Evolutionary conservation across 345 rosid genomes (phyloP).

Genomic region (Linum usitatissimum): DNA sequence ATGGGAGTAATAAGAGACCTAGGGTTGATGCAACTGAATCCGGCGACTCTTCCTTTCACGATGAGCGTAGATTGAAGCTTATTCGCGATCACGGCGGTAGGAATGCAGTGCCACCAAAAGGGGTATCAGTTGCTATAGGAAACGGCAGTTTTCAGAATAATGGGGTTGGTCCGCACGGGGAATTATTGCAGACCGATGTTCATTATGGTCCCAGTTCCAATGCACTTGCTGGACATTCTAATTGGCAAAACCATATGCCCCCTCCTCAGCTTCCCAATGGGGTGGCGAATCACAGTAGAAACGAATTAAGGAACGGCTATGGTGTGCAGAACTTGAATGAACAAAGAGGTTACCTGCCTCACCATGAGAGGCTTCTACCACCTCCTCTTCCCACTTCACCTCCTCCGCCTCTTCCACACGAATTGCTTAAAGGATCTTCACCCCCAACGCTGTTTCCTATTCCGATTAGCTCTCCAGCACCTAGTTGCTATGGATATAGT

Average conservation of each 20-base stretch:
- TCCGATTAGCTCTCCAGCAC: constrained; percentile 22
- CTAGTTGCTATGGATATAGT: constrained; percentile 16
- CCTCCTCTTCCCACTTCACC: constrained; percentile 54
- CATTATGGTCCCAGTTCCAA: constrained; percentile 2
- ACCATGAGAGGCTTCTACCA: constrained; percentile 11
- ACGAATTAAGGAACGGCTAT: constrained; percentile 1
- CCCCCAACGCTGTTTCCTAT: constrained; percentile 44
- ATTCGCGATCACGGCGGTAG: constrained; percentile 53
- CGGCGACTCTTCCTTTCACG: constrained; percentile 25
- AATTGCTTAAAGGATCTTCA: constrained; percentile 23
- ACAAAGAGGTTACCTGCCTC: constrained; percentile 13
- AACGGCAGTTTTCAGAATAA: not conserved
- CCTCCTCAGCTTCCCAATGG: constrained; percentile 2
- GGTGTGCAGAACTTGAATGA: constrained; percentile 15
- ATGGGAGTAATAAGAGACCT: constrained; percentile 60
- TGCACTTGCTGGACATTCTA: not conserved
- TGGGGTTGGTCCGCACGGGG: constrained; percentile 1
- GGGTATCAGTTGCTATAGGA: not conserved
- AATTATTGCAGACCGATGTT: constrained; percentile 11
- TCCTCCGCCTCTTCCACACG: constrained; percentile 53
- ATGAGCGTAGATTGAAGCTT: constrained; percentile 74
- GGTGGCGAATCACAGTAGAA: not conserved
- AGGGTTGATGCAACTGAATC: constrained; percentile 36
- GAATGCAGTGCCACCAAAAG: not conserved
- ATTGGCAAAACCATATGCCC: constrained; percentile 16